A percentile compares a stretch with the other conserved stretches of the same genome.
Evolutionary conservation across 768 basidiomycete species (phyloP).

Genomic region (Russula sp.): DNA sequence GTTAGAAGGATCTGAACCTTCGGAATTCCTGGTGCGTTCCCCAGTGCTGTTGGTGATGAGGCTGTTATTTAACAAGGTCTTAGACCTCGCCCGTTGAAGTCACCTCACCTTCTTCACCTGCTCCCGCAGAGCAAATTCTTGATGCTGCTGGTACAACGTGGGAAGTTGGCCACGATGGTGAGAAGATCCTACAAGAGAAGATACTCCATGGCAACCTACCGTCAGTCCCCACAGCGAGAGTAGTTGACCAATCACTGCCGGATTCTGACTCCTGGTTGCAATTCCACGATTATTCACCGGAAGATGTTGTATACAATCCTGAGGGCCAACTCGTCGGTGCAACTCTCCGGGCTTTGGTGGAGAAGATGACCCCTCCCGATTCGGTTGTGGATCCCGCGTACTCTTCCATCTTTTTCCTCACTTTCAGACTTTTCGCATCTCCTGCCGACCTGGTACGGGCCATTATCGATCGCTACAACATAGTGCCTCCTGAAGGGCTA

Average conservation of each 20-base stretch:
- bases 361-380: constrained; percentile 90
- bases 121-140: constrained; percentile 46
- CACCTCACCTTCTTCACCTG: constrained; percentile 49
- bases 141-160: constrained; percentile 58
- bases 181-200: constrained; percentile 50
- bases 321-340: constrained; percentile 92
- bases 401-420: constrained; percentile 88
- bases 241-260: constrained; percentile 31
- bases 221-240: constrained; percentile 43
- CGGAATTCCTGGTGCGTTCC: constrained; percentile 14
- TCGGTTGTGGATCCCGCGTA: constrained; percentile 85
- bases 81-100: constrained; percentile 38
- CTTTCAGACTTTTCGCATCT: constrained; percentile 87
- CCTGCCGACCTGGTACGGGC: constrained; percentile 73
- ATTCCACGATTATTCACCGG: constrained; percentile 74
- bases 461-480: constrained; percentile 79
- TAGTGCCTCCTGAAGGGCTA: constrained; percentile 59
- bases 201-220: constrained; percentile 53
- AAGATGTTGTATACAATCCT: constrained; percentile 86
- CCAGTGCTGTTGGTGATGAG: neutral
- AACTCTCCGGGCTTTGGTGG: constrained; percentile 84
- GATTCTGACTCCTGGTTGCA: constrained; percentile 54
- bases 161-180: constrained; percentile 48
- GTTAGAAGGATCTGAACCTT: constrained; percentile 2
- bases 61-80: neutral